Evolutionary conservation across 2,329 filamentous ascomycete species (phyloP).

Genomic region (Neurospora sp.): DNA sequence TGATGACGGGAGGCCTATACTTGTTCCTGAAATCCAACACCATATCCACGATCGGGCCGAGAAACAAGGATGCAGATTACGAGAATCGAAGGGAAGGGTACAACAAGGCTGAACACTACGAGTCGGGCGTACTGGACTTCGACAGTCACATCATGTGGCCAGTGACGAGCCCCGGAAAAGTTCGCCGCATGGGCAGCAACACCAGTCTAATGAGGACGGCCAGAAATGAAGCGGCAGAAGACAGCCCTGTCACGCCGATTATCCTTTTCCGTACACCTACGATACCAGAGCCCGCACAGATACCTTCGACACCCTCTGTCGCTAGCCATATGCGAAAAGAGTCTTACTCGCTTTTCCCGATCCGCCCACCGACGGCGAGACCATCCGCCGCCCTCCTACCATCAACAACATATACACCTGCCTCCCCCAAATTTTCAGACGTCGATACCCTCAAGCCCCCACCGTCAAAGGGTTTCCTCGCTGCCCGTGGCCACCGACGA

Average conservation of each 20-base stretch:
- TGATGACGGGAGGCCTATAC: slow-evolving; percentile 56
- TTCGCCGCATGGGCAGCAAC: slow-evolving; percentile 26
- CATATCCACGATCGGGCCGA: slow-evolving; percentile 42
- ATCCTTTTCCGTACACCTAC: slow-evolving; percentile 13
- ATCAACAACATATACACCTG: slow-evolving; percentile 36
- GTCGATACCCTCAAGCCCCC: slow-evolving; percentile 32
- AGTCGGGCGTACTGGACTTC: slow-evolving; percentile 16
- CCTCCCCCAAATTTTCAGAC: slow-evolving; percentile 7
- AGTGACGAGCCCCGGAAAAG: slow-evolving; percentile 19
- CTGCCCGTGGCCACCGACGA: slow-evolving; percentile 37
- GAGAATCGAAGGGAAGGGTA: slow-evolving; percentile 35
- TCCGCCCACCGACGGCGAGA: slow-evolving; percentile 19
- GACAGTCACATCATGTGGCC: slow-evolving; percentile 27
- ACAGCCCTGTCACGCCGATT: slow-evolving; percentile 14
- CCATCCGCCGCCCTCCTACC: slow-evolving; percentile 32
- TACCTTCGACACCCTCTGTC: slow-evolving; percentile 14
- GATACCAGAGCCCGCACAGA: slow-evolving; percentile 23
- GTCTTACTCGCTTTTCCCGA: slow-evolving; percentile 33
- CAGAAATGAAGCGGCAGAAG: slow-evolving; percentile 24
- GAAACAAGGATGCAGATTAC: slow-evolving; percentile 36
- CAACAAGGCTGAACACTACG: slow-evolving; percentile 26
- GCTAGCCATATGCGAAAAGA: slow-evolving; percentile 25
- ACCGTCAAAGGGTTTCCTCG: slow-evolving; percentile 31
- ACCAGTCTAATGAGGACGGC: slow-evolving; percentile 24
- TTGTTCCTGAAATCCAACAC: slow-evolving; percentile 57